A percentile compares a stretch with the other conserved stretches of the same genome.
phyloP scores from a whole-genome alignment of 805 yeast genomes.

The Myxozyma udenii region DNA sequence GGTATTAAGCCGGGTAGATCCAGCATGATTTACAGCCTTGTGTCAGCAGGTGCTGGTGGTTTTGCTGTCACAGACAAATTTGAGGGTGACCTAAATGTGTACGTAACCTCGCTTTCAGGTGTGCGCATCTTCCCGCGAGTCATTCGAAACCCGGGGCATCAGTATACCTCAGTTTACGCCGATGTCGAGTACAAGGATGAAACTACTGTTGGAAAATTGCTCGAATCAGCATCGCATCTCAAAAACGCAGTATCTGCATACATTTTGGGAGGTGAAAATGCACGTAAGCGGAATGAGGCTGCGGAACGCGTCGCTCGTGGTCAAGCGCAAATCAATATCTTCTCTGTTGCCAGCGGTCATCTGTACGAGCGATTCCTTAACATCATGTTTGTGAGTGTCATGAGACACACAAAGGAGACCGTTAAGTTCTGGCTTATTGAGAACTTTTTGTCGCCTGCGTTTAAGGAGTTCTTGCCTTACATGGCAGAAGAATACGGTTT shows the following conservation, averaged over 20 bases:
- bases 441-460: slow-evolving; percentile 69
- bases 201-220: slow-evolving; percentile 14
- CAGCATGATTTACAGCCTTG: slow-evolving; percentile 43
- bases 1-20: slow-evolving; percentile 46
- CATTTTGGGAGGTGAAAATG: slow-evolving; percentile 5
- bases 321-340: slow-evolving; percentile 70
- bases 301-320: slow-evolving; percentile 4
- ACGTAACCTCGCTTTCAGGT: slow-evolving; percentile 49
- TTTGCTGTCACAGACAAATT: slow-evolving; percentile 8
- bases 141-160: slow-evolving; percentile 44
- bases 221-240: slow-evolving; percentile 10
- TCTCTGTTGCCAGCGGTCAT: slow-evolving; percentile 80
- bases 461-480: slow-evolving; percentile 57
- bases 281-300: background rate
- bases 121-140: slow-evolving; percentile 47
- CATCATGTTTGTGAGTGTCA: slow-evolving; percentile 79
- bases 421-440: slow-evolving; percentile 87
- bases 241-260: slow-evolving; percentile 13
- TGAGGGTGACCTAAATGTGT: slow-evolving; percentile 24
- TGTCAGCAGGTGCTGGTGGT: slow-evolving; percentile 36
- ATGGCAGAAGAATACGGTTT: slow-evolving; percentile 60
- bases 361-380: slow-evolving; percentile 68
- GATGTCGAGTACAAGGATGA: slow-evolving; percentile 11
- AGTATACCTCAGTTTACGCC: slow-evolving; percentile 33
- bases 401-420: slow-evolving; percentile 57